Evolutionary conservation across 805 yeast genomes (phyloP).

Genomic region (Kodamaea jinghongensis): DNA sequence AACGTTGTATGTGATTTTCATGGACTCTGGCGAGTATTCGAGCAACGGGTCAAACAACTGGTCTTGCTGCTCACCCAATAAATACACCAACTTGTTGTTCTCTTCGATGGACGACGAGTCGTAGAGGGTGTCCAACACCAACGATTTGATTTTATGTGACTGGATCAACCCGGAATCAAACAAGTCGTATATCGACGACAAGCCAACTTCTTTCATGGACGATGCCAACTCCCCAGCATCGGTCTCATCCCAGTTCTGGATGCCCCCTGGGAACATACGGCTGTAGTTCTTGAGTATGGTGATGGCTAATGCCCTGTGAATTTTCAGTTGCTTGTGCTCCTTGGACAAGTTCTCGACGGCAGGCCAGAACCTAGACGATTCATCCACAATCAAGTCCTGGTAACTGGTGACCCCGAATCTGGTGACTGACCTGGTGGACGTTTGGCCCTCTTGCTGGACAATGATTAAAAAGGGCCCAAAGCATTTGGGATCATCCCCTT

Average conservation of each 20-base stretch:
- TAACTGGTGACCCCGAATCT: slow-evolving; percentile 65
- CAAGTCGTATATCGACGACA: slow-evolving; percentile 51
- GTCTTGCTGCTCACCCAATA: slow-evolving; percentile 83
- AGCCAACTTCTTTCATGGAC: slow-evolving; percentile 52
- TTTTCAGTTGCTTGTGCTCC: slow-evolving; percentile 51
- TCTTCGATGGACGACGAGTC: slow-evolving; percentile 49
- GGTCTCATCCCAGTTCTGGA: slow-evolving; percentile 62
- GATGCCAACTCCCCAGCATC: slow-evolving; percentile 80
- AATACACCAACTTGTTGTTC: slow-evolving; percentile 72
- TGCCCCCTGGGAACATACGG: slow-evolving; percentile 40
- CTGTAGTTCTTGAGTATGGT: slow-evolving; percentile 67
- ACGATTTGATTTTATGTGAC: slow-evolving; percentile 47
- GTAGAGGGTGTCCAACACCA: slow-evolving; percentile 73
- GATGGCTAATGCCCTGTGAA: slow-evolving; percentile 74
- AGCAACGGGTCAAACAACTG: slow-evolving; percentile 85
- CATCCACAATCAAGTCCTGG: slow-evolving; percentile 54
- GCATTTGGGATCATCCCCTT: slow-evolving; percentile 45
- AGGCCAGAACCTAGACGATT: slow-evolving; percentile 68
- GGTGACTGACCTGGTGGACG: slow-evolving; percentile 57
- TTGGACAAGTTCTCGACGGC: slow-evolving; percentile 68
- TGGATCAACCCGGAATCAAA: slow-evolving; percentile 63
- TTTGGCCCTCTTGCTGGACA: slow-evolving; percentile 48
- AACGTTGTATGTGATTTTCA: slow-evolving; percentile 66
- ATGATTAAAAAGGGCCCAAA: slow-evolving; percentile 48
- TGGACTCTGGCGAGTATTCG: slow-evolving; percentile 89